Evolutionary conservation across 2,329 filamentous ascomycete genomes (phyloP).

Genomic region (Talaromyces piceae): DNA sequence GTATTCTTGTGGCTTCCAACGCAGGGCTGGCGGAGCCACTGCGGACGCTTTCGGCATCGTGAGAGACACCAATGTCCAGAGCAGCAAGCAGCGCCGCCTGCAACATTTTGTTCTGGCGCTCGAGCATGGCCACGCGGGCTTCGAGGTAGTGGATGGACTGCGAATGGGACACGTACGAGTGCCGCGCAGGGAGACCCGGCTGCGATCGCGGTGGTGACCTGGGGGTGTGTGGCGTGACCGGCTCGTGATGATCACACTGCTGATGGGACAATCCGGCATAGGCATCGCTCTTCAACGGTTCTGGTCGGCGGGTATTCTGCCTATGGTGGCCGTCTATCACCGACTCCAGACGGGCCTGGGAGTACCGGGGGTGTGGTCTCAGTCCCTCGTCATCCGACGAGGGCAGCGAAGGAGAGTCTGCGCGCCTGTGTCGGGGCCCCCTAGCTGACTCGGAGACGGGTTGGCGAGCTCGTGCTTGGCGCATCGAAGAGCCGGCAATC

Average conservation of each 20-base stretch:
- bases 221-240: neutral
- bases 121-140: constrained; percentile 31
- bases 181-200: neutral
- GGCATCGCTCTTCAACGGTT: neutral
- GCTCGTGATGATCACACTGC: neutral
- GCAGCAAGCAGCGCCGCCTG: constrained; percentile 36
- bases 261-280: neutral
- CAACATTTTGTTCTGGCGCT: constrained; percentile 37
- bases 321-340: neutral
- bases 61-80: constrained; percentile 30
- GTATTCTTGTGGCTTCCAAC: constrained; percentile 1
- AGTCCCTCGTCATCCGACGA: constrained; percentile 32
- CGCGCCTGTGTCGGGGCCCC: constrained; percentile 13
- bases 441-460: constrained; percentile 16
- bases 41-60: constrained; percentile 20
- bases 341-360: neutral
- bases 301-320: neutral
- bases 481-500: constrained; percentile 3
- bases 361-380: neutral
- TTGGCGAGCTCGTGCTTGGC: neutral
- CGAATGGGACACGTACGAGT: neutral
- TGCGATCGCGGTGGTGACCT: neutral
- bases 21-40: constrained; percentile 14
- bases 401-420: constrained; percentile 28
- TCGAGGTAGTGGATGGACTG: constrained; percentile 22